Evolutionary conservation across 441 rosid species (phyloP), one percentile per base, ranked within the genome.

Genomic region (Daphne laureola): DNA sequence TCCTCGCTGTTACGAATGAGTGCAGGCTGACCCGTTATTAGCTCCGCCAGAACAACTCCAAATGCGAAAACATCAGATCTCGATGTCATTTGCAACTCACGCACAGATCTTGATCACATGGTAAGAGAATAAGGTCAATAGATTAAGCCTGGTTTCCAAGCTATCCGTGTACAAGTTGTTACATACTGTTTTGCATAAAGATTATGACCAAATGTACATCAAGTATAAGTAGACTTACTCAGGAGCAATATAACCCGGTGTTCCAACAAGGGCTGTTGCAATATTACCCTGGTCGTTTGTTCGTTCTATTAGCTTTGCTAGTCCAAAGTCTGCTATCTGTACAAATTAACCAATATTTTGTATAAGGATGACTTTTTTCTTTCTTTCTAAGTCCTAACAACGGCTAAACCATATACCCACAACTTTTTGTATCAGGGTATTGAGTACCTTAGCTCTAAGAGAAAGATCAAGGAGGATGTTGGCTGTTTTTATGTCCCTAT

Each of bases 201-300:
- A 9, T 31, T 31, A 6, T 31, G 38, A 9, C 8, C 38, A 31
- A 6, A 21, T 31, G 11, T 5, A 31, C 38, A 31, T 9, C 1
- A 31, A 31, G n/a, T 23, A 35, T 41, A 43, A 35, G 45, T 12
- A 13, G 36, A 50, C 68, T 44, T 64, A 82, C 85, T 82, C 89
- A 0, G 89, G 89, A 17, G 86, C 78, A 55, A 82, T 79, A 36
- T 82, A 82, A 58, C 89, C 85, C 2, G 89, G 89, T 18, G 81
- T 82, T 17, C 85, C 85, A 12, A 82, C 85, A 5, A 82, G 14
- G 25, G 55, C 14, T 4, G 73, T 59, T 9, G 61, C 75, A n/a
- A n/a, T 17, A 64, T 17, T 3, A 36, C 62, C 73, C 62, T 69
- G 71, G 46, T 69, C 75, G 16, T 35, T 57, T 35, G 72, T 64